Conservation (phyloP, 495 filamentous ascomycete species). For the Xylaria bambusicola region DNA sequence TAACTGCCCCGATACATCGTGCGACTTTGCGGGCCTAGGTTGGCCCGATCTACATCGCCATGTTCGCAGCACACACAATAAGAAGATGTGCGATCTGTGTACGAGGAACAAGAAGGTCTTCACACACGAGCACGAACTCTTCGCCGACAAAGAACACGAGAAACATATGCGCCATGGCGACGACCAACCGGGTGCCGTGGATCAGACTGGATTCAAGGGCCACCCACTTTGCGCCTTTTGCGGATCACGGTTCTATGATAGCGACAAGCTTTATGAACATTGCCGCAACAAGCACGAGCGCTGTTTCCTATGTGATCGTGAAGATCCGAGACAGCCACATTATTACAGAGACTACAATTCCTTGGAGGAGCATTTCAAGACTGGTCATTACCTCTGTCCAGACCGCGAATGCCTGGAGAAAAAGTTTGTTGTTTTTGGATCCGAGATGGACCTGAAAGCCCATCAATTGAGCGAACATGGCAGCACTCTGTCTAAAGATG, state of each 20-base stretch:
- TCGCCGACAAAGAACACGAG: conserved; percentile 74
- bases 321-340: conserved; percentile 66
- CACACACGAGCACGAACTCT: conserved; percentile 96
- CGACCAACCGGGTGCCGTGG: conserved; percentile 82
- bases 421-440: conserved; percentile 97
- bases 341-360: conserved; percentile 88
- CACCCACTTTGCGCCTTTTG: conserved; percentile 96
- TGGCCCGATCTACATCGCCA: conserved; percentile 95
- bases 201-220: conserved; percentile 95
- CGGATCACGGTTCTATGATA: conserved; percentile 87
- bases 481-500: conserved; percentile 77
- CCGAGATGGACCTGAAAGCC: conserved; percentile 88
- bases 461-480: conserved; percentile 80
- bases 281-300: conserved; percentile 91
- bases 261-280: conserved; percentile 91
- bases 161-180: conserved; percentile 91
- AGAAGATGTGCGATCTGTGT: conserved; percentile 93
- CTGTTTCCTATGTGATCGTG: conserved; percentile 90
- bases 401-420: conserved; percentile 91
- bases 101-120: conserved; percentile 96
- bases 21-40: conserved; percentile 85
- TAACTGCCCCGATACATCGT: conserved; percentile 85
- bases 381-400: conserved; percentile 81
- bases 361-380: conserved; percentile 80
- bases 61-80: conserved; percentile 77